Evolutionary conservation across 345 rosid genomes (phyloP).

Genomic region (Anacardium occidentale): DNA sequence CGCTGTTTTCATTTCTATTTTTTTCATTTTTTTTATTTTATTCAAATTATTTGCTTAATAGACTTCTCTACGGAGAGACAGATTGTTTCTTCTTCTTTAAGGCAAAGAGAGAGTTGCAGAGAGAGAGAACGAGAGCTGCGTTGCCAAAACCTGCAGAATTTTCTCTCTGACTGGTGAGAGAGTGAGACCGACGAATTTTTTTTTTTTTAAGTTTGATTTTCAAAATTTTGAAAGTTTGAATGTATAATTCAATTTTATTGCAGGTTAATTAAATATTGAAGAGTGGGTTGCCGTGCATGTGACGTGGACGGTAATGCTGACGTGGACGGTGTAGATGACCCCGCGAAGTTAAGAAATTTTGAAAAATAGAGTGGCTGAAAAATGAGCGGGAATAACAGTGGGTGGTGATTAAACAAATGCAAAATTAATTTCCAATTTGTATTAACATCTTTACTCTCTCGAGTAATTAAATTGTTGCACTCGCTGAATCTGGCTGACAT

Average conservation of each 20-base stretch:
- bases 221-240: background rate
- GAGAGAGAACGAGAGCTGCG: conserved; percentile 24
- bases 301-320: conserved; percentile 29
- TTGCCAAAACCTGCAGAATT: conserved; percentile 16
- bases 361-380: conserved; percentile 27
- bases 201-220: background rate
- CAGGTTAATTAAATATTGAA: background rate
- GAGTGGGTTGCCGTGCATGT: background rate
- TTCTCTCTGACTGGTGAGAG: conserved; percentile 19
- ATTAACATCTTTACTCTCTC: background rate
- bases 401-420: background rate
- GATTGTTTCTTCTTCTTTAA: conserved; percentile 69
- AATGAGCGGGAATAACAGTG: conserved; percentile 61
- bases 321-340: conserved; percentile 30
- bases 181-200: conserved; percentile 21
- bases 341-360: conserved; percentile 35
- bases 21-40: background rate
- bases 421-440: background rate
- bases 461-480: background rate
- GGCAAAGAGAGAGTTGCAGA: conserved; percentile 53
- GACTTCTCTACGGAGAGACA: conserved; percentile 21
- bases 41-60: background rate
- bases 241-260: background rate
- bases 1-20: conserved; percentile 26
- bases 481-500: background rate